These are phyloP conservation scores for Penicillium psychrosexuale DNA, from an alignment of 2,329 filamentous ascomycete genomes.

Conservation along the genomic window DNA sequence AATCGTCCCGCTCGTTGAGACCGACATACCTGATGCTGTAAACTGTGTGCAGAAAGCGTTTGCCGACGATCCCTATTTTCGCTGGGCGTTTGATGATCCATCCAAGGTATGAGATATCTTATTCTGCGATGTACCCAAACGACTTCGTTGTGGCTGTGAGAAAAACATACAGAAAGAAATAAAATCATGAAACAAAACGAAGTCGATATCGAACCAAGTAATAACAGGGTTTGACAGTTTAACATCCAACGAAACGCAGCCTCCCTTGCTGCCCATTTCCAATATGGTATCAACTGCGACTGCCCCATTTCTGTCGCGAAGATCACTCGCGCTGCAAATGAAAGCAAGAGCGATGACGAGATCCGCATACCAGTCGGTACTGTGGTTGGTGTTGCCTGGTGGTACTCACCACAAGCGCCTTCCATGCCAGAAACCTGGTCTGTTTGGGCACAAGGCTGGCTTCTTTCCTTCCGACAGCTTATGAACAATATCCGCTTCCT, in stretches of 20 bases:
- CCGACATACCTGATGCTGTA: conserved; percentile 63
- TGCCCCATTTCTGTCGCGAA: conserved; percentile 68
- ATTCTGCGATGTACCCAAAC: neutral
- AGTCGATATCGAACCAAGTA: conserved; percentile 9
- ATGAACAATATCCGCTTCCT: conserved; percentile 63
- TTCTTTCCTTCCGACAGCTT: conserved; percentile 64
- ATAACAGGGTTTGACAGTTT: conserved; percentile 47
- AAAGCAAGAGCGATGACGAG: conserved; percentile 17
- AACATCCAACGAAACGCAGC: conserved; percentile 58
- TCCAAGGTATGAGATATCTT: conserved; percentile 47
- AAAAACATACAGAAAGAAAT: neutral
- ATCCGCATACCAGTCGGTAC: conserved; percentile 31
- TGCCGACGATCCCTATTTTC: conserved; percentile 63
- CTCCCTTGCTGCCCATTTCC: conserved; percentile 63
- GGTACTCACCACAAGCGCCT: conserved; percentile 58
- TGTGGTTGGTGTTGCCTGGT: conserved; percentile 69
- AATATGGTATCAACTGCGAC: conserved; percentile 64
- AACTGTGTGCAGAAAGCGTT: conserved; percentile 66
- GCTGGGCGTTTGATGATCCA: conserved; percentile 61
- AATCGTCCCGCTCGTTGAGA: conserved; percentile 54
- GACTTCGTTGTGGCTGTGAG: neutral
- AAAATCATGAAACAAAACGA: neutral
- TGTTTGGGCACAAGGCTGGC: conserved; percentile 62
- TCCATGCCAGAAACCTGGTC: conserved; percentile 56
- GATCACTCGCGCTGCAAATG: conserved; percentile 44